A percentile compares a stretch with the other conserved stretches of the same genome.
Conservation (phyloP, 2,329 filamentous ascomycete species). For the Zymoseptoria passerinii region DNA sequence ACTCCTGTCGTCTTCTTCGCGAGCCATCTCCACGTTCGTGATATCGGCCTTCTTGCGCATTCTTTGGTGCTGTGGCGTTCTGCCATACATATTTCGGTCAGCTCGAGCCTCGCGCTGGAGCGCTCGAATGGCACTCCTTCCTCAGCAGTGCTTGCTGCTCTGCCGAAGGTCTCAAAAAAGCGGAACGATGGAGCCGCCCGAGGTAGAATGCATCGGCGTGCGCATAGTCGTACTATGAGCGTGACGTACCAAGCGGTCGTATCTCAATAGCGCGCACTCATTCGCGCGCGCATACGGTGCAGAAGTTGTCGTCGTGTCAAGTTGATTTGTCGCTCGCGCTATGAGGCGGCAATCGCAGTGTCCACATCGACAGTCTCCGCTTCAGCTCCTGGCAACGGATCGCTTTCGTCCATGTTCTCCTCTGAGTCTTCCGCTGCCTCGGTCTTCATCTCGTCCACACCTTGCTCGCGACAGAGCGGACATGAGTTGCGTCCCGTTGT, state of each 20-base stretch:
- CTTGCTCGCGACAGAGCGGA: slow-evolving; percentile 52
- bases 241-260: no score
- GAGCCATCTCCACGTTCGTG: neutral
- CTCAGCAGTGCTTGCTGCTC: neutral
- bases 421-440: slow-evolving; percentile 7
- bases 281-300: neutral
- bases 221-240: no score
- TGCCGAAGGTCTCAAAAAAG: neutral
- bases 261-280: neutral
- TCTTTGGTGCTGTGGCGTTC: neutral
- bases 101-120: neutral
- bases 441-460: slow-evolving; percentile 44
- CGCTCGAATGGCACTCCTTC: neutral
- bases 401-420: neutral
- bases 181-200: neutral
- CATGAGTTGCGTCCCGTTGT: slow-evolving; percentile 59
- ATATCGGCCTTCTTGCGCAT: neutral
- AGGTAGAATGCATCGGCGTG: no score
- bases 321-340: neutral
- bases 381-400: neutral
- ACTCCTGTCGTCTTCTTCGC: neutral
- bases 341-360: neutral
- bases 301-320: neutral
- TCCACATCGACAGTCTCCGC: neutral
- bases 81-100: neutral